Base-by-base conservation (phyloP, 257 asterid genomes). In the Mitragyna speciosa region DNA sequence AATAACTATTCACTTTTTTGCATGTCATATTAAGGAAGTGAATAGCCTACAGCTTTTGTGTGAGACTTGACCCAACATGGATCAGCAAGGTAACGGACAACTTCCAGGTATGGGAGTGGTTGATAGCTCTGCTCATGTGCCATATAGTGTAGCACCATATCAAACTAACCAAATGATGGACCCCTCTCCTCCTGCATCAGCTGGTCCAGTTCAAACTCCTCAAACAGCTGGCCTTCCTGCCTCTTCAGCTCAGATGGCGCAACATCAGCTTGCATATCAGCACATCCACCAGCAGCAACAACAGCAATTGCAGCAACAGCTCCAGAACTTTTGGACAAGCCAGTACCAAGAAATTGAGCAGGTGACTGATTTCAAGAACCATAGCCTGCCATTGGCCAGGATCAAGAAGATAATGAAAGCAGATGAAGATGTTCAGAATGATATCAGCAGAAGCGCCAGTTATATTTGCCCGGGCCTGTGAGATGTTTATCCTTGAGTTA, bases 371-470 rank as follows among this genome's bases (percentile, higher is more conserved):
- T 95, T 95, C 76, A 95, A 95, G 89, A 95, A 95, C 85, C 99
- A 95, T 63, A 93, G 98, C 89, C 88, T 95, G 84, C 97, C 99
- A 33, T 80, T 95, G 73, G 99, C 99, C 4, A 90, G 99, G 84
- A 95, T 95, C 85, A 93, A 95, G 91, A 95, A 95, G 83, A 95
- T 95, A 70, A 95, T 93, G 99, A 95, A 95, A 86, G 97, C 98
- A 8, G 98, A 95, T 41, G 98, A 93, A 81, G 98, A 93, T 51
- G 99, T 95, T 22, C n/a, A 80, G 98, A 63, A 95, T 95, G 98
- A 95, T 95, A 69, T 94, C 99, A 66, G 98, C 99, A 9, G 99
- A 95, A 84, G 98, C 99, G 12, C 99, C 98, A 0, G 98, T 95
- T 14, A 84, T 95, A 80, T 95, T 93, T 33, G 98, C 99, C 31